These are phyloP conservation scores for Pholiota microspora DNA, from an alignment of 768 basidiomycete genomes.

Conservation along the genomic window DNA sequence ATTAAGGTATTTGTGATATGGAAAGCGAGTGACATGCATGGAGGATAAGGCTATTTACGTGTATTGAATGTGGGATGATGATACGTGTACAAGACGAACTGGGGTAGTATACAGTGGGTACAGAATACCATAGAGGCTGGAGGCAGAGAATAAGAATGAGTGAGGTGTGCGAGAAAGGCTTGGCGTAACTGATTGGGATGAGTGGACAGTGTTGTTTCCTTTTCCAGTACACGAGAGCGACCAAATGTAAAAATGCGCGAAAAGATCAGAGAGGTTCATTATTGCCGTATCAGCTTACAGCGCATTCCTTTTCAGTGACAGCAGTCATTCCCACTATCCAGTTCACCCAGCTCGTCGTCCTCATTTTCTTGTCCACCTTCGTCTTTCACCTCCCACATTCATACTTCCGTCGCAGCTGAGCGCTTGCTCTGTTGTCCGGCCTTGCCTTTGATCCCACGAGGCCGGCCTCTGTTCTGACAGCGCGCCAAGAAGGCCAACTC, in stretches of 20 bases:
- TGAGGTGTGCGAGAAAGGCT: constrained; percentile 4
- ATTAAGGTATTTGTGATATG: constrained; percentile 21
- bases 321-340: constrained; percentile 25
- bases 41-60: constrained; percentile 19
- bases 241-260: constrained; percentile 25
- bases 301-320: constrained; percentile 26
- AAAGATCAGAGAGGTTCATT: constrained; percentile 27
- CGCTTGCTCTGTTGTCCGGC: constrained; percentile 22
- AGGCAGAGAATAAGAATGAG: neutral
- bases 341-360: constrained; percentile 6
- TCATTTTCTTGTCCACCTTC: constrained; percentile 18
- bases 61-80: constrained; percentile 20
- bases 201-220: constrained; percentile 22
- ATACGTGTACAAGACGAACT: neutral
- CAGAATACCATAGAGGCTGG: neutral
- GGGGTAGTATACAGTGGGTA: neutral
- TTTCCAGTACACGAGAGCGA: constrained; percentile 26
- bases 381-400: constrained; percentile 9
- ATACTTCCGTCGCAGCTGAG: constrained; percentile 9
- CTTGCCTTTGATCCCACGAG: constrained; percentile 35
- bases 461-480: constrained; percentile 14
- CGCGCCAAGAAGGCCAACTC: constrained; percentile 13
- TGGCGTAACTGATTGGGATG: constrained; percentile 12
- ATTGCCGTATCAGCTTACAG: constrained; percentile 24
- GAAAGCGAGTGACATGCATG: constrained; percentile 17